These are phyloP conservation scores for Colletotrichum sansevieriae DNA, from an alignment of 2,329 filamentous ascomycete genomes.

Conservation along the genomic window DNA sequence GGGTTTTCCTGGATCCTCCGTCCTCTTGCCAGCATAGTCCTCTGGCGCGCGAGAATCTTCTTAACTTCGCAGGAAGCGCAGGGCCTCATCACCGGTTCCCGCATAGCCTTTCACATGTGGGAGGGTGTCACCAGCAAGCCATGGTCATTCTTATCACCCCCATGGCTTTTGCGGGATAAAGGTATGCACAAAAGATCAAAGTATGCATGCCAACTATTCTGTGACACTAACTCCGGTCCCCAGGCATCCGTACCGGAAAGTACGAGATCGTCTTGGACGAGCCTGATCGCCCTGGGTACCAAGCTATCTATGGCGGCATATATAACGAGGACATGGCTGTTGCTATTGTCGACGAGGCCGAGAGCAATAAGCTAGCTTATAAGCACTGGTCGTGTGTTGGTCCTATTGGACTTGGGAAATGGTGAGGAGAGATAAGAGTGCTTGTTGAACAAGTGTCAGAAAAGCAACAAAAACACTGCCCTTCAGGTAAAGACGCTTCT, in stretches of 20 bases:
- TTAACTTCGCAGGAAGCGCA: background rate
- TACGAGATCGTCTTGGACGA: constrained; percentile 3
- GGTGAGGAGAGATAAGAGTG: background rate
- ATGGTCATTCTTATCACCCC: constrained; percentile 11
- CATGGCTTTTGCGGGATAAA: constrained; percentile 14
- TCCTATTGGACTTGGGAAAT: background rate
- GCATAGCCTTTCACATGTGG: constrained; percentile 10
- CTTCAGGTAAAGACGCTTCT: no score
- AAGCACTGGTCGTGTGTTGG: background rate
- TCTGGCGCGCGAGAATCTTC: background rate
- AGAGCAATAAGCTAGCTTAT: background rate
- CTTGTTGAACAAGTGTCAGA: no score
- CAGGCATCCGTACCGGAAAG: constrained; percentile 11
- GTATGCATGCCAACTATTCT: background rate
- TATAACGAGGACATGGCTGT: constrained; percentile 9
- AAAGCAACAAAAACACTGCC: no score
- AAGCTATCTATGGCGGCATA: background rate
- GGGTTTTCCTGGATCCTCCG: constrained; percentile 1
- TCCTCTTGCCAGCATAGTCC: background rate
- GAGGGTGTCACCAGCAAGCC: constrained; percentile 19
- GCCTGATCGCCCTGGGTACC: background rate
- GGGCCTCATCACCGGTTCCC: constrained; percentile 1
- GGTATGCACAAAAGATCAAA: background rate
- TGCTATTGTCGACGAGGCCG: background rate
- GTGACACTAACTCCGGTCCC: background rate